A percentile compares a stretch with the other conserved stretches of the same genome.
Evolutionary conservation across 495 filamentous ascomycete genomes (phyloP).

Genomic region (Xylaria telfairii): DNA sequence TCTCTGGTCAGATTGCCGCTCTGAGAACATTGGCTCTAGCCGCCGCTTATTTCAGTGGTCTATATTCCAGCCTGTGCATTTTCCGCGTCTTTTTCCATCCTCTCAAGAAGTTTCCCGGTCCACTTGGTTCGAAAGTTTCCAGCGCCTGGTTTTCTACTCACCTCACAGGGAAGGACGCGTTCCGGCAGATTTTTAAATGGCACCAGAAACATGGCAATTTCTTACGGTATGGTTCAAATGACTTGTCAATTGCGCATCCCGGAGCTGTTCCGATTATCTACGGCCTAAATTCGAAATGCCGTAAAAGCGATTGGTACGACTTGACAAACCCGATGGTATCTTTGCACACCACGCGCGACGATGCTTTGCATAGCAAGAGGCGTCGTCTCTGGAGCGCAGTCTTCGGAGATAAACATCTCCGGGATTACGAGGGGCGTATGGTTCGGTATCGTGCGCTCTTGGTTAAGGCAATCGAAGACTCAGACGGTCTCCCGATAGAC

Average conservation of each 20-base stretch:
- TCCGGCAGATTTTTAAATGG: conserved; percentile 36
- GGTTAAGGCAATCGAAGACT: conserved; percentile 5
- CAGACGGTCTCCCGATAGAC: conserved; percentile 35
- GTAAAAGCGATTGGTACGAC: conserved; percentile 44
- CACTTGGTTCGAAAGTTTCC: conserved; percentile 43
- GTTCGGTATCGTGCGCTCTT: conserved; percentile 28
- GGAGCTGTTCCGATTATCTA: conserved; percentile 39
- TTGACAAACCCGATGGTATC: conserved; percentile 29
- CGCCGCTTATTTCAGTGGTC: conserved; percentile 37
- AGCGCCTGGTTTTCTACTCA: conserved; percentile 37
- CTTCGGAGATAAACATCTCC: conserved; percentile 38
- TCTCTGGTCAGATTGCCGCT: not conserved
- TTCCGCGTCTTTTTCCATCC: conserved; percentile 47
- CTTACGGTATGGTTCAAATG: conserved; percentile 49
- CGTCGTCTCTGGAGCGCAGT: conserved; percentile 49
- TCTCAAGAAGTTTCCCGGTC: conserved; percentile 47
- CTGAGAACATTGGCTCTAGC: conserved; percentile 22
- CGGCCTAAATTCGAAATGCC: conserved; percentile 38
- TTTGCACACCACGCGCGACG: conserved; percentile 41
- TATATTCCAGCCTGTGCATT: conserved; percentile 45
- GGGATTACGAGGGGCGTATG: conserved; percentile 40
- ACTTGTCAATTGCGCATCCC: conserved; percentile 45
- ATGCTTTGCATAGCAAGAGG: conserved; percentile 40
- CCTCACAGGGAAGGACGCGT: conserved; percentile 37
- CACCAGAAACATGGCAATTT: conserved; percentile 48